A percentile compares a stretch with the other conserved stretches of the same genome.
Conservation (phyloP, 208 protist species). For the Leptomonas pyrrhocoris region DNA sequence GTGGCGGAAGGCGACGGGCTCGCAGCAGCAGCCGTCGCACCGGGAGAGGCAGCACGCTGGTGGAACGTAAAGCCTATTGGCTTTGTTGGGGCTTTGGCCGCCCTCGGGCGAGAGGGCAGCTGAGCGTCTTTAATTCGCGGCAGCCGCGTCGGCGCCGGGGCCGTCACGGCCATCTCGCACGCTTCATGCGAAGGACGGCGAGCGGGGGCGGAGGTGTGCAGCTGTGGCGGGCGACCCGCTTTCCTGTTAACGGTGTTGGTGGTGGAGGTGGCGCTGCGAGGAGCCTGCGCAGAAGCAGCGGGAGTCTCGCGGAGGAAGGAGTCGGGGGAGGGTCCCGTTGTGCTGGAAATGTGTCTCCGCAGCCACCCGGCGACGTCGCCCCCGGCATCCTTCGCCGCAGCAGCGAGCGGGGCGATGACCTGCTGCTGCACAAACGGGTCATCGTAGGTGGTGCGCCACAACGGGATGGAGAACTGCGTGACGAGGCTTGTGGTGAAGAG, state of each 20-base stretch:
- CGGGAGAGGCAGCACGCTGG: constrained; percentile 8
- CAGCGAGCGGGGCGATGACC: constrained; percentile 32
- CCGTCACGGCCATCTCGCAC: constrained; percentile 73
- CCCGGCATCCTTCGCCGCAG: constrained; percentile 5
- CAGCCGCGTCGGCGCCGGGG: constrained; percentile 65
- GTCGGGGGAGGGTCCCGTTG: constrained; percentile 5
- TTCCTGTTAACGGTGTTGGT: constrained; percentile 2
- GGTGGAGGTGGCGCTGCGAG: background rate
- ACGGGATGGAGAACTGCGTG: constrained; percentile 35
- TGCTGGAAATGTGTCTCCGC: background rate
- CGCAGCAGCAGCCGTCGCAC: background rate
- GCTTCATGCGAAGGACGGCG: constrained; percentile 68
- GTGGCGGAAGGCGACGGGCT: background rate
- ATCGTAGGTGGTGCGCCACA: constrained; percentile 64
- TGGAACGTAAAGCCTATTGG: constrained; percentile 45
- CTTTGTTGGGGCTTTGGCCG: constrained; percentile 29
- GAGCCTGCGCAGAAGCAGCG: background rate
- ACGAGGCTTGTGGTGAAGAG: constrained; percentile 46
- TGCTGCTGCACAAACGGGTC: constrained; percentile 48
- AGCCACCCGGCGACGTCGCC: constrained; percentile 12
- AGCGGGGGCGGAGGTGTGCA: constrained; percentile 7
- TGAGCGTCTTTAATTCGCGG: constrained; percentile 35
- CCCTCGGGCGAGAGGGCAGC: background rate
- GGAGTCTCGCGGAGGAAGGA: background rate
- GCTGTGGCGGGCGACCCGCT: constrained; percentile 8